Evolutionary conservation across 108 stramenopile genomes (phyloP).

Genomic region (Epipyxis sp.): DNA sequence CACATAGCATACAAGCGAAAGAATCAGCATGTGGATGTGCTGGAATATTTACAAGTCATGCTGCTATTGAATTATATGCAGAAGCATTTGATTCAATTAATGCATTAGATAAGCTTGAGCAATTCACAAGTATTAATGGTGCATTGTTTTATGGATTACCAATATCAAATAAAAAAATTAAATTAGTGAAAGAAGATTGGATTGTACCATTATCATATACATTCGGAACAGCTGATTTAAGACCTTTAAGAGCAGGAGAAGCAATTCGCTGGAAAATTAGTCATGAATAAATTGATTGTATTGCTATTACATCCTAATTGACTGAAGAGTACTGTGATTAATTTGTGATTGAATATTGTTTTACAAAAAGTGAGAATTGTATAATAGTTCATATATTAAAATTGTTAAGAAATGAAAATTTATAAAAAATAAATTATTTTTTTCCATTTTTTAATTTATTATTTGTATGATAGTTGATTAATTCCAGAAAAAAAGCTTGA

Average conservation of each 20-base stretch:
- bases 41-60: slow-evolving; percentile 90
- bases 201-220: slow-evolving; percentile 70
- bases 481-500: too few species aligned
- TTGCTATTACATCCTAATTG: too few species aligned
- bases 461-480: too few species aligned
- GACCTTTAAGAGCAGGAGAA: slow-evolving; percentile 14
- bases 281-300: too few species aligned
- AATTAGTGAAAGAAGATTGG: slow-evolving; percentile 72
- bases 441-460: too few species aligned
- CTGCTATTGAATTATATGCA: slow-evolving; percentile 87
- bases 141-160: slow-evolving; percentile 88
- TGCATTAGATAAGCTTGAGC: slow-evolving; percentile 78
- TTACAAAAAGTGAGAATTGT: too few species aligned
- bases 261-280: slow-evolving; percentile 15
- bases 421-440: too few species aligned
- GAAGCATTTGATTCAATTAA: slow-evolving; percentile 85
- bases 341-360: too few species aligned
- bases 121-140: slow-evolving; percentile 76
- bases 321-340: too few species aligned
- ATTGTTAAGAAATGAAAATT: too few species aligned
- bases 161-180: slow-evolving; percentile 61
- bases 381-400: too few species aligned
- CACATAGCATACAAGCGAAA: slow-evolving; percentile 76
- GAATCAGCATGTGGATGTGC: slow-evolving; percentile 87
- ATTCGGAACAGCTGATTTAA: slow-evolving; percentile 57